Base-by-base conservation (phyloP, 495 filamentous ascomycete genomes). In the Cairneyella variabilis region DNA sequence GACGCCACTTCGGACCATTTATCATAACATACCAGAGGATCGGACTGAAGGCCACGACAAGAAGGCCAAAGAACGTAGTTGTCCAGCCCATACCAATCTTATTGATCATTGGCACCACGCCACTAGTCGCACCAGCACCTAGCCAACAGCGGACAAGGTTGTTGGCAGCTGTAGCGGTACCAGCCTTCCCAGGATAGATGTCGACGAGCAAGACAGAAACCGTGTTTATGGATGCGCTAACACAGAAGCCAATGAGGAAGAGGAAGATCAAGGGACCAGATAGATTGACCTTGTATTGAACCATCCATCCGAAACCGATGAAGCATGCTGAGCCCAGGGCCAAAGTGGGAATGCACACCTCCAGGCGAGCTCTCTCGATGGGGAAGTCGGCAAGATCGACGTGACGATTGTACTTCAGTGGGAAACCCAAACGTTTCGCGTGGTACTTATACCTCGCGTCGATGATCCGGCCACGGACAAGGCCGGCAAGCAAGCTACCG, bases 201-300 rank as follows among this genome's bases (percentile, higher is more conserved):
- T 51, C 48, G 6, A 88, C 75, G 18, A 90, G 64, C 57, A 91
- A 66, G 0, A 81, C 80, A 50, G 73, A 83, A 65, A 23, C 58
- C 60, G 45, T 75, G 66, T 3, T 76, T 76, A 17, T 73, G 57
- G 32, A 86, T 44, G 58, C 83, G 14, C 8, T 8, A 8, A 34
- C 8, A 14, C 8, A 34, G 30, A 34, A 34, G 14, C 8, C 14
- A 8, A 34, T 8, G 30, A 34, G 14, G 30, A 34, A 83, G 20
- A 79, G 74, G 8, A 85, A 57, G 5, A 84, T n/a, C n/a, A n/a
- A n/a, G n/a, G n/a, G n/a, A n/a, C n/a, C n/a, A n/a, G n/a, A n/a
- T n/a, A n/a, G n/a, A n/a, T n/a, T n/a, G n/a, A n/a, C n/a, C n/a
- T n/a, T n/a, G n/a, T n/a, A n/a, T n/a, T n/a, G n/a, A n/a, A n/a